Conservation (phyloP, 306 rosid genomes). For the Citrullus amarus region DNA sequence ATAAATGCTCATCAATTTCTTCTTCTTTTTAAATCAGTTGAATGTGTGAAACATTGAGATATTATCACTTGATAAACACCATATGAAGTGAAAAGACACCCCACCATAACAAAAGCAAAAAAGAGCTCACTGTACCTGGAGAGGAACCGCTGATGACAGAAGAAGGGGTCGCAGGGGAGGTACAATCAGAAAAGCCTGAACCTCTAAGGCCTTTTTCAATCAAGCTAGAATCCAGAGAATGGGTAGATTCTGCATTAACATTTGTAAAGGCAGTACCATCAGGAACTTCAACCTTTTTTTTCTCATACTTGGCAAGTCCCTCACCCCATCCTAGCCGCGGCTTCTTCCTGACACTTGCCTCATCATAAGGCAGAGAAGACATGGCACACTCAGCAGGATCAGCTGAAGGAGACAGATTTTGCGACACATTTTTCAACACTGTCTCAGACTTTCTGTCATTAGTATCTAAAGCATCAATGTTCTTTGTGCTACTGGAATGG, state of each 20-base stretch:
- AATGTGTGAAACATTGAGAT: background rate
- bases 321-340: constrained; percentile 96
- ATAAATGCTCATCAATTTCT: background rate
- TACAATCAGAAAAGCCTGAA: constrained; percentile 48
- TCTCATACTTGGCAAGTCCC: constrained; percentile 98
- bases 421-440: constrained; percentile 36
- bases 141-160: constrained; percentile 93
- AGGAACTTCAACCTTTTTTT: constrained; percentile 77
- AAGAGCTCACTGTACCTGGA: constrained; percentile 39
- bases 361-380: constrained; percentile 62
- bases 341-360: constrained; percentile 63
- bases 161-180: constrained; percentile 94
- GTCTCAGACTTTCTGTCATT: constrained; percentile 29
- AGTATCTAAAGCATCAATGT: constrained; percentile 10
- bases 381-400: constrained; percentile 60
- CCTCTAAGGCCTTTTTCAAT: constrained; percentile 61
- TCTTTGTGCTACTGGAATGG: constrained; percentile 65
- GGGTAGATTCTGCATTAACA: constrained; percentile 33
- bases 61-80: background rate
- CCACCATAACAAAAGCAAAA: background rate
- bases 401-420: constrained; percentile 47
- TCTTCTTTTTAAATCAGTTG: background rate
- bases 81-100: background rate
- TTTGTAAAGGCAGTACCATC: constrained; percentile 35
- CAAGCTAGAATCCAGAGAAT: constrained; percentile 34